Evolutionary conservation across 2,329 filamentous ascomycete genomes (phyloP).

Genomic region (Xylariaceae sp.): DNA sequence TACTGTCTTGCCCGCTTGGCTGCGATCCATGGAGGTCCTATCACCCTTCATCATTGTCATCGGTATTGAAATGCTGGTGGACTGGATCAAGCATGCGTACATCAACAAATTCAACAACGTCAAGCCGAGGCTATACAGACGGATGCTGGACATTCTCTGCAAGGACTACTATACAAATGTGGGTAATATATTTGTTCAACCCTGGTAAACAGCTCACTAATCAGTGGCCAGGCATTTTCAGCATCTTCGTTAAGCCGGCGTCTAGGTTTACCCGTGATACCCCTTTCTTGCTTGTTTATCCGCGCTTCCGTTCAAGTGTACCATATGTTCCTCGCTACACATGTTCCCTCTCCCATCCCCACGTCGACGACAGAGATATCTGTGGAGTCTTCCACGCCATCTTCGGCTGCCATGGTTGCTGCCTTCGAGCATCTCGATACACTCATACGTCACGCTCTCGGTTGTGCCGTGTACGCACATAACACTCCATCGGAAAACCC

Average conservation of each 20-base stretch:
- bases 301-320: conserved; percentile 93
- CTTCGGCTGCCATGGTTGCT: conserved; percentile 72
- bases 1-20: conserved; percentile 79
- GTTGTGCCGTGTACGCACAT: conserved; percentile 66
- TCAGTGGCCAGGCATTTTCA: conserved; percentile 68
- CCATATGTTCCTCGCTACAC: conserved; percentile 92
- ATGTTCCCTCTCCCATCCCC: conserved; percentile 71
- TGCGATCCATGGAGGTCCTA: conserved; percentile 76
- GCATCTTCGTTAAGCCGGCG: conserved; percentile 87
- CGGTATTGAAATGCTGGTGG: conserved; percentile 93
- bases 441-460: conserved; percentile 73
- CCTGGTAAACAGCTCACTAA: not conserved
- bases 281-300: conserved; percentile 91
- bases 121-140: conserved; percentile 82
- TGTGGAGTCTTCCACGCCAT: conserved; percentile 59
- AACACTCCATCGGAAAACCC: conserved; percentile 37
- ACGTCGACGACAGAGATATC: conserved; percentile 65
- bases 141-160: conserved; percentile 88
- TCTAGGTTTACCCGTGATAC: conserved; percentile 86
- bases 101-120: conserved; percentile 99
- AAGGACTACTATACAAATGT: conserved; percentile 98
- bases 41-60: conserved; percentile 92
- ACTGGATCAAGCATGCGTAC: conserved; percentile 96
- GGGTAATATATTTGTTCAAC: conserved; percentile 30
- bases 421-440: conserved; percentile 77